Base-by-base conservation (phyloP, 441 rosid genomes). In the Populus hybrid region DNA sequence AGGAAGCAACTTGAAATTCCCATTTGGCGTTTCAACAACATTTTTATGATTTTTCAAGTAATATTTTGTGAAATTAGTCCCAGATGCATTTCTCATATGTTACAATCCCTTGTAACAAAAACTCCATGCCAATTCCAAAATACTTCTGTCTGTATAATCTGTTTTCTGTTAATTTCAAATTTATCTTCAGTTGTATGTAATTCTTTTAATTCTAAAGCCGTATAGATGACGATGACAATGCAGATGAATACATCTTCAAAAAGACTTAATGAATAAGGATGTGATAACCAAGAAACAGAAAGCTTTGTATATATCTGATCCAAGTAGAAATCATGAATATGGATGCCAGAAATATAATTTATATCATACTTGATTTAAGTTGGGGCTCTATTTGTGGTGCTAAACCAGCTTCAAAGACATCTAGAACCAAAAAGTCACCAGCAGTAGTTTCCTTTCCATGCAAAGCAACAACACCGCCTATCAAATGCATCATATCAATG, bases 401-500 rank as follows among this genome's bases (percentile, higher is more conserved):
- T 81, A 93, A 82, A 68, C 94, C 99, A 80, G 97, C 93, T 84
- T 96, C 99, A 69, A 94, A 85, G 74, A 94, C 87, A 82, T 92
- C 97, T 79, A 86, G 82, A 86, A 94, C 99, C 78, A 87, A 71
- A 84, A 92, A 94, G 61, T 90, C 93, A 70, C 98, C 99, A 30
- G 91, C 89, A 78, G 79, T 85, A 73, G 95, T 91, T 87, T 94
- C 98, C 90, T 87, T 93, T 81, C 98, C 98, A 85, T 86, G 94
- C 84, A 96, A 81, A 65, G 97, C 97, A 69, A 89, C 93, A 80
- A 93, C 91, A 72, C 88, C 82, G 59, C 98, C 98, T 96, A 80
- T 79, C 81, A 83, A 81, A 74, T 69, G 77, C 66, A 82, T 70
- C 65, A 30, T 18, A 50, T 76, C 63, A 77, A 76, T 67, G 75